Base-by-base conservation (phyloP, 1,284 basidiomycete genomes). In the Apiotrichum siamense region DNA sequence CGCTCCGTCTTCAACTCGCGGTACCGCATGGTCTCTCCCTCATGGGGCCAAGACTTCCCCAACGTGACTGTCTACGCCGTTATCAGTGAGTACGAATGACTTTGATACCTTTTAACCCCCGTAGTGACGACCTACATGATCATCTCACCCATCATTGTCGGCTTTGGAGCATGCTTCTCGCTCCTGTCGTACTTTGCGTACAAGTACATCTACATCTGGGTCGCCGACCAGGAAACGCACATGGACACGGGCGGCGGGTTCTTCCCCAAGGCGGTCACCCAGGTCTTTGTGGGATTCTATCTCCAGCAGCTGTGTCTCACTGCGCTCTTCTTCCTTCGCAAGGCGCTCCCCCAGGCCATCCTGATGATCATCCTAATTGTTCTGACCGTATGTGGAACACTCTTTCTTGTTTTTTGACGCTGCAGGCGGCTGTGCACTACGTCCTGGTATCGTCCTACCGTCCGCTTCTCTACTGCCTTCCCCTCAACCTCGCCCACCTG, bases 131-230 rank as follows among this genome's bases (percentile, higher is more conserved):
- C 82, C 3, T 98, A 98, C 76, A 86, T 85, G 45, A 81, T 96
- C 69, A 94, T 98, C 61, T 85, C 90, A 2, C 94, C 94, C 0
- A 81, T 99, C 65, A 88, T 97, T 75, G 94, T 90, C 65, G 93
- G 93, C 15, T 84, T 98, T 44, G 85, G 89, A 2, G 82, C 82
- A 50, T 78, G 80, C 40, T 84, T 87, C 3, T 97, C 97, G 78
- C 82, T 87, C 71, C 73, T 87, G 37, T 88, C 90, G 72, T 96
- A 87, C 74, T 75, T 83, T 55, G 75, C 90, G 31, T 93, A 87
- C 79, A 97, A 96, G 75, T 94, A 91, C 66, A 79, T 88, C 24
- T 92, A 88, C 79, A 76, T 87, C 42, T 92, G 84, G 79, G 70
- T 73, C 33, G 82, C 85, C 66, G 86, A 91, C 58, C 85, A 87